These are phyloP conservation scores for Zelonia costaricensis DNA, from an alignment of 208 protist genomes.

Conservation along the genomic window DNA sequence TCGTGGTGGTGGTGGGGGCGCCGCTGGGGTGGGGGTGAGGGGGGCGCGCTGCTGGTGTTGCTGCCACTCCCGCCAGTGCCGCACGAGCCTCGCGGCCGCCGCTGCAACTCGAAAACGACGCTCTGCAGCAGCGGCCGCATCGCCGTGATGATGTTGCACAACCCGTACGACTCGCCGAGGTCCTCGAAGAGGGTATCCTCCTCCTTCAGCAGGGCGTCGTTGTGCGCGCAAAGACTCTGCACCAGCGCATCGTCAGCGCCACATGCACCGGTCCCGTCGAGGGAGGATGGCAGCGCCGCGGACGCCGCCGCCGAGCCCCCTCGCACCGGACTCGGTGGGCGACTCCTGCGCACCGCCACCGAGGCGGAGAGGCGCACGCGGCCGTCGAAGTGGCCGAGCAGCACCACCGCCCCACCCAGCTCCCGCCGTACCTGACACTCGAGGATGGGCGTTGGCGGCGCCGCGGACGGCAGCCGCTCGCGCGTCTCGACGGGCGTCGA, in stretches of 20 bases:
- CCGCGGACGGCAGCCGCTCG: no score
- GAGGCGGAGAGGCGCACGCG: slow-evolving; percentile 17
- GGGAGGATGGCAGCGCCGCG: neutral
- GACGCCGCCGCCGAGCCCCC: neutral
- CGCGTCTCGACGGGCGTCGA: neutral
- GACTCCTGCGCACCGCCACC: slow-evolving; percentile 15
- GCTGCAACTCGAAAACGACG: slow-evolving; percentile 26
- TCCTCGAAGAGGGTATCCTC: slow-evolving; percentile 32
- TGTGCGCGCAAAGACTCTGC: slow-evolving; percentile 16
- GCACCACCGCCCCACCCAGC: slow-evolving; percentile 44
- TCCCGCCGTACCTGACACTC: slow-evolving; percentile 51
- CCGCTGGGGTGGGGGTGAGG: no score
- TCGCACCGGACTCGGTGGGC: slow-evolving; percentile 10
- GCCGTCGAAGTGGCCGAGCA: slow-evolving; percentile 47
- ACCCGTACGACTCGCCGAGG: slow-evolving; percentile 27
- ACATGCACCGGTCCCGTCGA: neutral
- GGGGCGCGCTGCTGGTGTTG: no score
- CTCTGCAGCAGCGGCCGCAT: slow-evolving; percentile 32
- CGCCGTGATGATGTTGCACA: slow-evolving; percentile 32
- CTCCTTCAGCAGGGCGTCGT: slow-evolving; percentile 13
- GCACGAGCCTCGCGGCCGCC: slow-evolving; percentile 12
- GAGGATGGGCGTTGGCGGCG: slow-evolving; percentile 10
- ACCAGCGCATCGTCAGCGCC: slow-evolving; percentile 10
- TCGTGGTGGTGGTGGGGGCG: neutral
- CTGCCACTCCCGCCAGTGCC: no score